Percentiles rank a stretch among this genome's conserved stretches.
These are phyloP conservation scores for Rhododendron molle DNA, from an alignment of 148 eudicot species.

Conservation along the genomic window DNA sequence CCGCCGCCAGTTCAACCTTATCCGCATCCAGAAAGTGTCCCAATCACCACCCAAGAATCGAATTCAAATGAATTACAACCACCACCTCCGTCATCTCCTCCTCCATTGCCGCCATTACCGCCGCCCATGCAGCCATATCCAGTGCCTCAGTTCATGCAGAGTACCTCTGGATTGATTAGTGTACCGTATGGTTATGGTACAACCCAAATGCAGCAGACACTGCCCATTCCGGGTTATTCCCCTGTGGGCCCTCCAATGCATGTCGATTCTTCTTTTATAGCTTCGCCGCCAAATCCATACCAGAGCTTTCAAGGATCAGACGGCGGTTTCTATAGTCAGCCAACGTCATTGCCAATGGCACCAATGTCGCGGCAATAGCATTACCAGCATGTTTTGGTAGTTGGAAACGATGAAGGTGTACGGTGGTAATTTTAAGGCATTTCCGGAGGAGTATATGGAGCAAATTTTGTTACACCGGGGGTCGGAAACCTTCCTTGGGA, in stretches of 20 bases:
- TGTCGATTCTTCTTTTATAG: slow-evolving; percentile 35
- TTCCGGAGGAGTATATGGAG: not conserved
- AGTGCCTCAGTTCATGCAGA: slow-evolving; percentile 36
- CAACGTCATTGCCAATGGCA: slow-evolving; percentile 65
- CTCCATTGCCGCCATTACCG: slow-evolving; percentile 56
- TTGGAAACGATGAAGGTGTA: not conserved
- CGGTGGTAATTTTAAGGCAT: not conserved
- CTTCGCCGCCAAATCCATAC: slow-evolving; percentile 39
- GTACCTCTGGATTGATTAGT: slow-evolving; percentile 39
- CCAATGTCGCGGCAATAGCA: slow-evolving; percentile 41
- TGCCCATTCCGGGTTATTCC: slow-evolving; percentile 36
- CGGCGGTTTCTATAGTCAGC: slow-evolving; percentile 55
- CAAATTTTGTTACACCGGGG: not conserved
- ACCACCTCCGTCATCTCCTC: slow-evolving; percentile 64
- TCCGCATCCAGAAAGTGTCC: slow-evolving; percentile 32
- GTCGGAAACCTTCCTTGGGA: slow-evolving; percentile 6
- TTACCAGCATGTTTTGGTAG: not conserved
- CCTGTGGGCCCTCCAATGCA: slow-evolving; percentile 34
- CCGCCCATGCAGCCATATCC: slow-evolving; percentile 63
- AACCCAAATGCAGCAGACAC: slow-evolving; percentile 33
- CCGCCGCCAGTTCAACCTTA: slow-evolving; percentile 38
- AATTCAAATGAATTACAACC: slow-evolving; percentile 25
- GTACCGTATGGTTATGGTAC: slow-evolving; percentile 45
- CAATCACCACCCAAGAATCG: slow-evolving; percentile 29
- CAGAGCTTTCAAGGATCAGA: slow-evolving; percentile 55